Conservation (phyloP, 306 rosid species). For the Elaeagnus macrophylla region DNA sequence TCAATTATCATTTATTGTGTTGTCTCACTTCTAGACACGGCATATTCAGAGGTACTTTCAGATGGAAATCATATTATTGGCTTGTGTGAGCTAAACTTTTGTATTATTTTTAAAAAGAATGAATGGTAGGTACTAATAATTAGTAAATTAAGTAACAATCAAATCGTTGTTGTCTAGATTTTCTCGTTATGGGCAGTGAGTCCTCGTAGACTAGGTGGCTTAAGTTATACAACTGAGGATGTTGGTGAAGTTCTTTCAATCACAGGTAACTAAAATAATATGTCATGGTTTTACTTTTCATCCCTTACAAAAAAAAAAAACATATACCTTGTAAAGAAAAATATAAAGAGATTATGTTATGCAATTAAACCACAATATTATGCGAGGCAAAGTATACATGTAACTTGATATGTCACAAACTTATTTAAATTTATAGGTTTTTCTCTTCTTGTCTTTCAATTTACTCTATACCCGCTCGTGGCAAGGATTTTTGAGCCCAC, state of each 20-base stretch:
- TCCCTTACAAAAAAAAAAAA: too few species aligned
- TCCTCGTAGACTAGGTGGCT: conserved; percentile 53
- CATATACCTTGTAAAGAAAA: too few species aligned
- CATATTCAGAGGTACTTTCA: conserved; percentile 88
- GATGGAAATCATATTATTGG: too few species aligned
- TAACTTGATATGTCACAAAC: background rate
- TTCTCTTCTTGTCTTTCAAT: conserved; percentile 48
- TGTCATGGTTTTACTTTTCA: background rate
- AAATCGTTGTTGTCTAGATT: conserved; percentile 30
- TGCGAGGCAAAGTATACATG: too few species aligned
- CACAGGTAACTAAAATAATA: conserved; percentile 35
- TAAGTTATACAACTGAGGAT: conserved; percentile 44
- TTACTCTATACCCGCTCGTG: conserved; percentile 35
- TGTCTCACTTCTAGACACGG: conserved; percentile 71
- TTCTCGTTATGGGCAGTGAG: conserved; percentile 83
- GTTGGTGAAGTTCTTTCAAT: conserved; percentile 69
- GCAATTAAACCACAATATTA: too few species aligned
- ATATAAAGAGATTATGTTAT: too few species aligned
- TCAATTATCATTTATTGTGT: conserved; percentile 49
- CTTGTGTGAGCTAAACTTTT: too few species aligned
- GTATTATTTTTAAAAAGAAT: too few species aligned
- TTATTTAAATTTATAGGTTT: conserved; percentile 35
- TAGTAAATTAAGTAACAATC: too few species aligned
- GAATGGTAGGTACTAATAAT: too few species aligned
- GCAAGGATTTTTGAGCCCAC: conserved; percentile 45